Conservation (phyloP, 192 early-diverging fungal genomes). For the Backusella macrospora region DNA sequence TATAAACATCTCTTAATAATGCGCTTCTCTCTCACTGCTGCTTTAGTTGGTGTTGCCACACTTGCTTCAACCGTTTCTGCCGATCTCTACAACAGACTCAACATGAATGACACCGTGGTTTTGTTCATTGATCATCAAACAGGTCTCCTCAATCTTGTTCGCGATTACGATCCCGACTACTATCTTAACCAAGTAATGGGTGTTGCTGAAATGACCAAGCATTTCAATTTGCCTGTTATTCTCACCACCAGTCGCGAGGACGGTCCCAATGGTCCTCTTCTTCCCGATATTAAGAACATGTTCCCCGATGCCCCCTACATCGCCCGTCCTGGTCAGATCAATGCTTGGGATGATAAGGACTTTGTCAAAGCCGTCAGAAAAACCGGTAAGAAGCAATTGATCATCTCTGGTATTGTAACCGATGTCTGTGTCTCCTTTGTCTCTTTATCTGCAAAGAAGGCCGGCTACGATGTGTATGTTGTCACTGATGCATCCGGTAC, state of each 20-base stretch:
- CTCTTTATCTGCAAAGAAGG: conserved; percentile 38
- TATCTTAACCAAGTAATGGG: conserved; percentile 32
- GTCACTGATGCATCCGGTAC: conserved; percentile 42
- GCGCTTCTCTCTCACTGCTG: conserved; percentile 14
- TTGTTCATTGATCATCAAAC: conserved; percentile 41
- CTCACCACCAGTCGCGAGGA: conserved; percentile 36
- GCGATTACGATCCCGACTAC: conserved; percentile 31
- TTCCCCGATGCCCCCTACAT: conserved; percentile 34
- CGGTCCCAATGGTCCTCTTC: conserved; percentile 35
- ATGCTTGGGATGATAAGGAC: too few species aligned
- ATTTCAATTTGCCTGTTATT: conserved; percentile 27
- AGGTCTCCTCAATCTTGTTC: conserved; percentile 30
- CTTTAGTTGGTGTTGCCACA: conserved; percentile 4
- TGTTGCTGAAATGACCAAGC: conserved; percentile 32
- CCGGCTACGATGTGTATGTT: conserved; percentile 38
- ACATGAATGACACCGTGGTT: conserved; percentile 29
- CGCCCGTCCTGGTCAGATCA: conserved; percentile 37
- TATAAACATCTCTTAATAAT: not conserved
- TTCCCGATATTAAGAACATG: conserved; percentile 28
- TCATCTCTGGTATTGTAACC: conserved; percentile 42
- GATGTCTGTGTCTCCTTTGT: conserved; percentile 40
- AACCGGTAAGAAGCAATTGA: too few species aligned
- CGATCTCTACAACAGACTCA: conserved; percentile 26
- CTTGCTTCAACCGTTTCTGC: not conserved
- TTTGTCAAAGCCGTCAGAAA: too few species aligned